These are phyloP conservation scores for Colletotrichum kahawae DNA, from an alignment of 2,329 filamentous ascomycete genomes.

Conservation along the genomic window DNA sequence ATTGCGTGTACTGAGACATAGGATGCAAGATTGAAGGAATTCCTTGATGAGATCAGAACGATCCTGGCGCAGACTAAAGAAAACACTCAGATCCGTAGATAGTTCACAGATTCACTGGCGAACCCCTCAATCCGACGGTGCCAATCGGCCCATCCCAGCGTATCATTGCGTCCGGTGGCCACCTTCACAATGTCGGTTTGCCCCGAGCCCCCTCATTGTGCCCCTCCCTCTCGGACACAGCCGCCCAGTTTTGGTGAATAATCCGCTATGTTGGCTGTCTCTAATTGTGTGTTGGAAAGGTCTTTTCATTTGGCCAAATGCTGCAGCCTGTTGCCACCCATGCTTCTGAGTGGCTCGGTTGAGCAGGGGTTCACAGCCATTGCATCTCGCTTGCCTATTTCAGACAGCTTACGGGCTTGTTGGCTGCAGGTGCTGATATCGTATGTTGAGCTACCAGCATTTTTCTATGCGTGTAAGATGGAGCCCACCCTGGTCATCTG, in stretches of 20 bases:
- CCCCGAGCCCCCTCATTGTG: background rate
- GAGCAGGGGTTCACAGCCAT: background rate
- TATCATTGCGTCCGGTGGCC: background rate
- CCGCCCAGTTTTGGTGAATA: background rate
- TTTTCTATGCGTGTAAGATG: slow-evolving; percentile 10
- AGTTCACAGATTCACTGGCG: background rate
- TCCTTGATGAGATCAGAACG: background rate
- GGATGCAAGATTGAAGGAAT: background rate
- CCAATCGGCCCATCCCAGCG: background rate
- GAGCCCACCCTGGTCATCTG: background rate
- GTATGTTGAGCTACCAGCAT: background rate
- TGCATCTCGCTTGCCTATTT: background rate
- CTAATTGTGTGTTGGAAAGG: background rate
- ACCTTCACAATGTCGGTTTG: background rate
- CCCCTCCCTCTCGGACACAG: background rate
- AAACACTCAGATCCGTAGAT: background rate
- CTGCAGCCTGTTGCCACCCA: background rate
- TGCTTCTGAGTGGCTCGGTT: background rate
- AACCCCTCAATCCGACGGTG: background rate
- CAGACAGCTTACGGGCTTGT: background rate
- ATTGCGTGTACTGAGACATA: background rate
- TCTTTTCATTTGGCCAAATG: background rate
- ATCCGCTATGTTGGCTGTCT: background rate
- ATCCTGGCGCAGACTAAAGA: background rate
- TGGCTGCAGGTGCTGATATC: background rate